Percentiles rank a stretch among this genome's conserved stretches.
These are phyloP conservation scores for Leccinum truebloodii DNA, from an alignment of 768 basidiomycete species.

Conservation along the genomic window DNA sequence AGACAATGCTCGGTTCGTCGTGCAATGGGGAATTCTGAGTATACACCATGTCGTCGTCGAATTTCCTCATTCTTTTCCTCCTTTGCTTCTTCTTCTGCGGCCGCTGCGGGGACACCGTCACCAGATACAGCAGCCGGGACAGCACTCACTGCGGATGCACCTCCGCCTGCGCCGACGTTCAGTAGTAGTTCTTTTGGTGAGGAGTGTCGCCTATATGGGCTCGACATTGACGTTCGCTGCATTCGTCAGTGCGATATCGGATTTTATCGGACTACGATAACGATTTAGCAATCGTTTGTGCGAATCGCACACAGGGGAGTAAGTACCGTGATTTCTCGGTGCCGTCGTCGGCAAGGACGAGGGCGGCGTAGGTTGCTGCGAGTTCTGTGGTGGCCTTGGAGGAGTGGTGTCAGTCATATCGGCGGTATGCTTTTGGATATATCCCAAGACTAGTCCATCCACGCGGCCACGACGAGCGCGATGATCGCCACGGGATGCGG, in stretches of 20 bases:
- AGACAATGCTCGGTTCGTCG: neutral
- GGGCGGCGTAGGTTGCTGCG: constrained; percentile 90
- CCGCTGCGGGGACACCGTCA: too few species aligned
- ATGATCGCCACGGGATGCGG: neutral
- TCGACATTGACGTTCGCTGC: constrained; percentile 89
- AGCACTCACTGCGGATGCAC: too few species aligned
- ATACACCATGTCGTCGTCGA: constrained; percentile 65
- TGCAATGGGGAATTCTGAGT: neutral
- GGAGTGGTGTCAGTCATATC: constrained; percentile 9
- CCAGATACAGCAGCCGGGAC: too few species aligned
- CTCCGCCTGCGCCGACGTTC: too few species aligned
- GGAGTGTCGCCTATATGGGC: constrained; percentile 93
- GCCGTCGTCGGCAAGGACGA: constrained; percentile 94
- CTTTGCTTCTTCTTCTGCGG: too few species aligned
- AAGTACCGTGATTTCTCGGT: constrained; percentile 92
- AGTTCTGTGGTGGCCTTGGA: constrained; percentile 60
- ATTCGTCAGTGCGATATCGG: constrained; percentile 68
- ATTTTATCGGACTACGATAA: constrained; percentile 86
- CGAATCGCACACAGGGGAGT: neutral
- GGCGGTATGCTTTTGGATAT: neutral
- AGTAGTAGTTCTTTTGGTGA: too few species aligned
- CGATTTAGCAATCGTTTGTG: neutral
- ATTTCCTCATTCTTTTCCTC: constrained; percentile 28
- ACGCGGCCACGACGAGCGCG: constrained; percentile 20
- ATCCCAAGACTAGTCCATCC: constrained; percentile 10